Base-by-base conservation (phyloP, 371 early-diverging fungal species). In the Mucor plumbeus region DNA sequence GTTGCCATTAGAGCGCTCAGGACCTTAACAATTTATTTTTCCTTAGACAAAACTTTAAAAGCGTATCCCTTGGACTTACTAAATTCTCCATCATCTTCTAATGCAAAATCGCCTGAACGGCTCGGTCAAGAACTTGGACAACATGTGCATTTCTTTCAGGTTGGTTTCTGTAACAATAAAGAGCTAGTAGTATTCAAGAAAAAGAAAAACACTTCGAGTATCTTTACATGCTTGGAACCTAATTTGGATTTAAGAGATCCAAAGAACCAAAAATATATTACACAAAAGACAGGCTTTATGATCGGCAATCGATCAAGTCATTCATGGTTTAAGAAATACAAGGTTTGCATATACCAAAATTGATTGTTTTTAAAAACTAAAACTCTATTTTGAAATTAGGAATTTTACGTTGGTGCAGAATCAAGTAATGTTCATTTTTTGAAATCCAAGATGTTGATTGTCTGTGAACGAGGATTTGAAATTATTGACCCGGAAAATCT, bases 321-420 rank as follows among this genome's bases (percentile, higher is more conserved):
- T 48, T 59, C 65, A 8, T 78, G 78, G 78, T 81, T 81, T 61
- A 75, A 75, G 48, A 75, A 72, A 26, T 78, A 78, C 65, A 67
- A 72, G 69, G 72, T 70, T 63, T 35, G 35, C n/a, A 39, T 17
- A 34, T 14, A 14, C 5, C 13, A 15, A 13, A 26, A 34, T 26
- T 26, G 26, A 26, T 26, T 26, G 3, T 26, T 26, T 26, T 26
- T 26, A 26, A 26, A 26, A 26, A 26, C 26, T 26, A 26, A 26
- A 26, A 26, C 26, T 26, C 26, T 26, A 3, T 26, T 26, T 26
- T 26, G 3, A 26, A 26, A 26, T 26, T 70, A 88, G 85, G 92
- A 94, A 66, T 91, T 92, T 65, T 95, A 95, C 71, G 87, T 95
- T 65, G 92, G 93, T 14, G 85, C 91, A 13, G 94, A 94, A 66